These are phyloP conservation scores for Alternaria solani DNA, from an alignment of 2,329 filamentous ascomycete species.

Conservation along the genomic window DNA sequence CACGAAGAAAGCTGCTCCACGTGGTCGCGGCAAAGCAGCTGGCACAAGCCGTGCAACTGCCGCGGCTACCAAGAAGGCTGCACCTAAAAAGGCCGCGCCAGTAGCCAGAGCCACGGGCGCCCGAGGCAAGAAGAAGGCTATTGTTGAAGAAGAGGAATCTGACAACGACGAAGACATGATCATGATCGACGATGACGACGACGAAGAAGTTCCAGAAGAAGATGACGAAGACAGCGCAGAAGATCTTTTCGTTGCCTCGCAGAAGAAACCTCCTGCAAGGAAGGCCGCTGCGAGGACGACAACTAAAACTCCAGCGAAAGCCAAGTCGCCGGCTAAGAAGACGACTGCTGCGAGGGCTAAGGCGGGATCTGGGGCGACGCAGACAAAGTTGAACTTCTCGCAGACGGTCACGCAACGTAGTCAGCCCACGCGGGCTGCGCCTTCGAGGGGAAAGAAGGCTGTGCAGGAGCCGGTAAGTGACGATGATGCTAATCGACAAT, in stretches of 20 bases:
- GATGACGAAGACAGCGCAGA: slow-evolving; percentile 54
- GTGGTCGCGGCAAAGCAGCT: slow-evolving; percentile 57
- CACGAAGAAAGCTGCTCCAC: slow-evolving; percentile 51
- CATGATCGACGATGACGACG: slow-evolving; percentile 57
- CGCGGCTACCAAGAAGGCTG: slow-evolving; percentile 42
- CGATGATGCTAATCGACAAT: background rate
- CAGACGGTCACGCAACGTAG: slow-evolving; percentile 49
- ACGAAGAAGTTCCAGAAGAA: slow-evolving; percentile 42
- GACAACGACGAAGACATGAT: slow-evolving; percentile 51
- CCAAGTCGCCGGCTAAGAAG: slow-evolving; percentile 42
- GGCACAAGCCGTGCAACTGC: slow-evolving; percentile 43
- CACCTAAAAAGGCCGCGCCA: slow-evolving; percentile 46
- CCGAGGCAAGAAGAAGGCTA: slow-evolving; percentile 51
- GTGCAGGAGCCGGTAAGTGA: slow-evolving; percentile 52
- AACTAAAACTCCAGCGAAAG: slow-evolving; percentile 24
- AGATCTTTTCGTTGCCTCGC: slow-evolving; percentile 52
- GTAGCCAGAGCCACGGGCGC: slow-evolving; percentile 45
- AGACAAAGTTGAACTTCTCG: slow-evolving; percentile 55
- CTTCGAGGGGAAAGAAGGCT: slow-evolving; percentile 39
- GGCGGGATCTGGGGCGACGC: slow-evolving; percentile 34
- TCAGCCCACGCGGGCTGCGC: slow-evolving; percentile 36
- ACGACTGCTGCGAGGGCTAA: slow-evolving; percentile 28
- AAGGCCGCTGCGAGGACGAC: slow-evolving; percentile 30
- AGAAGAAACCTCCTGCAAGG: slow-evolving; percentile 40
- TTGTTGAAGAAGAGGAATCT: slow-evolving; percentile 54